phyloP scores from a whole-genome alignment of 352 stramenopile species.

The Phytopythium boreale region DNA sequence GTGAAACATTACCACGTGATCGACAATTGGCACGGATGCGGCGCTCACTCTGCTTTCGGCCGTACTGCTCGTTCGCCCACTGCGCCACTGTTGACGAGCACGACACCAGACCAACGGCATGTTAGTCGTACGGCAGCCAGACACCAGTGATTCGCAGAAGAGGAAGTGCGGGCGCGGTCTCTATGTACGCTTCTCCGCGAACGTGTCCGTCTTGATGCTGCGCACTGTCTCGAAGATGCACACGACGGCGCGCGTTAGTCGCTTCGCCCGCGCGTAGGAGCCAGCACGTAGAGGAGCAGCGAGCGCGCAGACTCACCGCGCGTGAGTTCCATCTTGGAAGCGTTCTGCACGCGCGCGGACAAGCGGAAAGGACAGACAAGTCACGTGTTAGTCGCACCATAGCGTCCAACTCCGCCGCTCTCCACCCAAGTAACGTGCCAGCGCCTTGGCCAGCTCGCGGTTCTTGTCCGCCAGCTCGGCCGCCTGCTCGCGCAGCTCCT shows the following conservation, averaged over 20 bases:
- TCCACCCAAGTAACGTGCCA: conserved; percentile 26
- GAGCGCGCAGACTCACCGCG: conserved; percentile 21
- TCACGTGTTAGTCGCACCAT: not conserved
- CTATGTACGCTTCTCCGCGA: conserved; percentile 28
- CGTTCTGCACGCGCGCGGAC: conserved; percentile 32
- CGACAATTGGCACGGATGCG: not conserved
- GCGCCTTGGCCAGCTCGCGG: conserved; percentile 52
- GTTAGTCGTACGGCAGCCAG: not conserved
- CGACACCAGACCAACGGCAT: not conserved
- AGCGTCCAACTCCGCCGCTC: not conserved
- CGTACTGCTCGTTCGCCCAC: conserved; percentile 26
- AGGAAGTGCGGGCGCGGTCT: not conserved
- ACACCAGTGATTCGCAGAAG: not conserved
- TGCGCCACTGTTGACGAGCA: conserved; percentile 14
- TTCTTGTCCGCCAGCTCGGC: conserved; percentile 51
- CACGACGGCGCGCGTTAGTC: not conserved
- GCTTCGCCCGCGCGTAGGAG: not conserved
- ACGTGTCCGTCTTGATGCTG: conserved; percentile 17
- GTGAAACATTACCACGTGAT: not conserved
- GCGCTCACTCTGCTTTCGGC: not conserved
- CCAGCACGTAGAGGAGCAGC: conserved; percentile 1
- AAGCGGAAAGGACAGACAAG: conserved; percentile 2
- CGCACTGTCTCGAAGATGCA: conserved; percentile 16
- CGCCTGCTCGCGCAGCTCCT: conserved; percentile 46
- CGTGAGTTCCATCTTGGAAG: conserved; percentile 49